A percentile compares a stretch with the other conserved stretches of the same genome.
These are phyloP conservation scores for Cutaneotrichosporon spelunceum DNA, from an alignment of 1,284 basidiomycete species.

Conservation along the genomic window DNA sequence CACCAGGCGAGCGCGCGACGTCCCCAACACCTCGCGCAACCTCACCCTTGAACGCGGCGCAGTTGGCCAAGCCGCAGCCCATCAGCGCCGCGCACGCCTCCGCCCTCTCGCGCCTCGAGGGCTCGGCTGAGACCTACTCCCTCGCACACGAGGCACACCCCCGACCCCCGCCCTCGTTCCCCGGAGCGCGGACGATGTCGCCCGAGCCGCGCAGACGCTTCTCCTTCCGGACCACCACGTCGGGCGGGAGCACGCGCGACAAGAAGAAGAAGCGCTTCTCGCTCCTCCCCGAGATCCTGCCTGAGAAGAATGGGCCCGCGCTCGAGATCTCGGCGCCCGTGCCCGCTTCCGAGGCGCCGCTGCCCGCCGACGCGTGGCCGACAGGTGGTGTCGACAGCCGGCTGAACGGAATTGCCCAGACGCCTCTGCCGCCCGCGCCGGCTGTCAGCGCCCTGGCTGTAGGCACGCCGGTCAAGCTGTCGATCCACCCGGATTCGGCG, in stretches of 20 bases:
- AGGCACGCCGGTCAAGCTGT: not conserved
- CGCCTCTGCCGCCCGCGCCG: not conserved
- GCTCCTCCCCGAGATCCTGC: not conserved
- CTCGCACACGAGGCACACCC: not conserved
- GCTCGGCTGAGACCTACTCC: not conserved
- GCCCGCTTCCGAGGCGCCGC: not conserved
- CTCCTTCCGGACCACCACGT: not conserved
- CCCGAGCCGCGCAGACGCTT: not conserved
- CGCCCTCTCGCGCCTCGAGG: not conserved
- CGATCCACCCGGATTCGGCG: not conserved
- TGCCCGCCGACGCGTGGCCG: not conserved
- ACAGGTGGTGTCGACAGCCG: not conserved
- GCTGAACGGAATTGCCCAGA: not conserved
- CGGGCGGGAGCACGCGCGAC: not conserved
- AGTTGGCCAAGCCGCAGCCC: constrained; percentile 1
- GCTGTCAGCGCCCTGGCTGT: not conserved
- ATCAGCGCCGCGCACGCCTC: not conserved
- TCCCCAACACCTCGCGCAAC: not conserved
- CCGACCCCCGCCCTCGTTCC: not conserved
- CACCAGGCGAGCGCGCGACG: not conserved
- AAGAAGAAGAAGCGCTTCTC: constrained; percentile 2
- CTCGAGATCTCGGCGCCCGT: not conserved
- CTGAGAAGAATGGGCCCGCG: too few species aligned
- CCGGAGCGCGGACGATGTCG: not conserved
- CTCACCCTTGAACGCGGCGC: not conserved